These are phyloP conservation scores for Solanum habrochaites DNA, from an alignment of 257 asterid genomes.

Conservation along the genomic window DNA sequence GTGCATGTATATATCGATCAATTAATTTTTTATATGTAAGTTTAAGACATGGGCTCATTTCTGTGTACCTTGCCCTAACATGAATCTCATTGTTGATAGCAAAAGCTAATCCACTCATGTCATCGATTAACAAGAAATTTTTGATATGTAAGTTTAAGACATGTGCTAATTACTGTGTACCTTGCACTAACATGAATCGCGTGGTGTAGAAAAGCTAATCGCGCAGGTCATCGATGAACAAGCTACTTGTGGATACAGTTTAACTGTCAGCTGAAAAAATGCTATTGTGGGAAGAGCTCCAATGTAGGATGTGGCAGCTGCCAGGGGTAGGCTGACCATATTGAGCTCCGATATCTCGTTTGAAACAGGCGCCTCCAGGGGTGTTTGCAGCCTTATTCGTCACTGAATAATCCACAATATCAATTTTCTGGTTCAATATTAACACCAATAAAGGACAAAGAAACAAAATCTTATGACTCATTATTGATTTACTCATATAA, in stretches of 20 bases:
- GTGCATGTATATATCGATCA: too few relatives aligned
- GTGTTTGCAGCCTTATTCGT: conserved; percentile 30
- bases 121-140: too few relatives aligned
- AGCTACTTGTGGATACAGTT: conserved; percentile 9
- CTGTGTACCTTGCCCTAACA: conserved; percentile 13
- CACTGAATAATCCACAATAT: conserved; percentile 24
- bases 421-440: background rate
- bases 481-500: background rate
- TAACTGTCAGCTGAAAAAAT: conserved; percentile 10
- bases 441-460: too few relatives aligned
- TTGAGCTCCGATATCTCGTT: conserved; percentile 22
- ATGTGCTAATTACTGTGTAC: background rate
- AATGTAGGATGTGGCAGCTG: conserved; percentile 14
- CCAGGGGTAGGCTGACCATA: conserved; percentile 2
- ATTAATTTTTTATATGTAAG: background rate
- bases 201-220: conserved; percentile 23
- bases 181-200: conserved; percentile 44
- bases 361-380: conserved; percentile 37
- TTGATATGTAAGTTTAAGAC: too few relatives aligned
- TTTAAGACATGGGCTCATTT: background rate
- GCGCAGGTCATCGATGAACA: background rate
- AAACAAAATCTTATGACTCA: too few relatives aligned
- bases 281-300: conserved; percentile 36
- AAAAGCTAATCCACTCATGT: conserved; percentile 25
- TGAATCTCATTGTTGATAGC: conserved; percentile 26